phyloP scores from a whole-genome alignment of 2,329 filamentous ascomycete genomes.

The Aspergillus sp. region DNA sequence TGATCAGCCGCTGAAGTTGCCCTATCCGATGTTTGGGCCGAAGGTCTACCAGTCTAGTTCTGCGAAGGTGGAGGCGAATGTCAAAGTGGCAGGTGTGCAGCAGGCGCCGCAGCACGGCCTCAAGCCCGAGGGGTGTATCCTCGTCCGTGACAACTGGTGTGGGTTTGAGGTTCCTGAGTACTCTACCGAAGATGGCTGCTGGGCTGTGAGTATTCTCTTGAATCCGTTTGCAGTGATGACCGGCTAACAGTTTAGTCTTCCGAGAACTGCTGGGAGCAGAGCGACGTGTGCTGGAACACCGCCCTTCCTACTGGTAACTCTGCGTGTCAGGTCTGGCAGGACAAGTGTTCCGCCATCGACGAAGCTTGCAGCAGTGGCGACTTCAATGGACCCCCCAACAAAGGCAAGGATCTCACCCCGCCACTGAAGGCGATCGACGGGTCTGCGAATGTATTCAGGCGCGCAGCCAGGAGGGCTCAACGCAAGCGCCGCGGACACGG shows the following conservation, averaged over 20 bases:
- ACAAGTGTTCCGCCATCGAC: conserved; percentile 55
- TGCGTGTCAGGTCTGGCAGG: conserved; percentile 62
- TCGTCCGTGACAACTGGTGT: conserved; percentile 73
- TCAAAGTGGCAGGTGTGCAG: background rate
- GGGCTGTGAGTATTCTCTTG: conserved; percentile 41
- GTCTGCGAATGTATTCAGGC: conserved; percentile 1
- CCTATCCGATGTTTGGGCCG: conserved; percentile 61
- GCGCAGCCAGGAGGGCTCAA: background rate
- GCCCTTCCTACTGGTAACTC: conserved; percentile 58
- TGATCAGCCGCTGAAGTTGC: conserved; percentile 46
- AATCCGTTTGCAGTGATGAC: background rate
- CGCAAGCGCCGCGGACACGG: too few relatives aligned
- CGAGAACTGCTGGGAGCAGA: conserved; percentile 58
- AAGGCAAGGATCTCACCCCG: conserved; percentile 38
- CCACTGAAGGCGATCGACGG: background rate
- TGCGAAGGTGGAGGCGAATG: conserved; percentile 4
- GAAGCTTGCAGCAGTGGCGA: conserved; percentile 40
- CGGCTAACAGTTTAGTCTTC: conserved; percentile 33
- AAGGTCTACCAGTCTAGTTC: conserved; percentile 48
- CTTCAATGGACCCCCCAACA: conserved; percentile 44
- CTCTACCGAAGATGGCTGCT: conserved; percentile 57
- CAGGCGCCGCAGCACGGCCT: conserved; percentile 47
- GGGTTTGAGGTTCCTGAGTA: conserved; percentile 60
- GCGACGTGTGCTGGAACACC: conserved; percentile 56
- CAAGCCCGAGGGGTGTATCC: conserved; percentile 55